Conservation (phyloP, 2,329 filamentous ascomycete genomes). For the Fusarium equiseti region DNA sequence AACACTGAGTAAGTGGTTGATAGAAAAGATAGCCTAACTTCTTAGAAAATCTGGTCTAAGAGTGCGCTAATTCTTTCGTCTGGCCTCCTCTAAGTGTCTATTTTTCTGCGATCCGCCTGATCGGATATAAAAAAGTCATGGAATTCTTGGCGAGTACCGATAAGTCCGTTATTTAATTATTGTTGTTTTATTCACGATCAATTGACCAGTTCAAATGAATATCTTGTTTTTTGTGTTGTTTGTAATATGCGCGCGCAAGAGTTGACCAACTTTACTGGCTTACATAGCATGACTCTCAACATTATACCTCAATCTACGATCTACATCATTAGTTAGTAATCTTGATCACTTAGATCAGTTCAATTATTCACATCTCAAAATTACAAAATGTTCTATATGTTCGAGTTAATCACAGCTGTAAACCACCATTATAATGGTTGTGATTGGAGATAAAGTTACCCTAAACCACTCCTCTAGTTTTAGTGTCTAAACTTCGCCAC, state of each 20-base stretch:
- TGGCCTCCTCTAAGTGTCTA: too few species aligned
- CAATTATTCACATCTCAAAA: neutral
- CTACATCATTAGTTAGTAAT: too few species aligned
- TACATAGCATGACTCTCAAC: too few species aligned
- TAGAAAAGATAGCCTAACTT: too few species aligned
- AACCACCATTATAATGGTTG: neutral
- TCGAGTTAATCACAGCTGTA: too few species aligned
- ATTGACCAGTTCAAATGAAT: neutral
- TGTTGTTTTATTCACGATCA: neutral
- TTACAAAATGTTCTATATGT: too few species aligned
- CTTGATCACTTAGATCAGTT: neutral
- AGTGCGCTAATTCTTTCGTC: too few species aligned
- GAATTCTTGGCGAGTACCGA: constrained; percentile 1
- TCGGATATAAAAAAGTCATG: neutral
- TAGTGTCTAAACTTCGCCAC: neutral
- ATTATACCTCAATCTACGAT: neutral
- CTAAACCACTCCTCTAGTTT: neutral
- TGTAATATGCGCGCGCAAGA: neutral
- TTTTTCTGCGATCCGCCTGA: too few species aligned
- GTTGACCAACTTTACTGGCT: neutral
- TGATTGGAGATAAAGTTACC: neutral
- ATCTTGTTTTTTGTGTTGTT: neutral
- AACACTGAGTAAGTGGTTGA: too few species aligned
- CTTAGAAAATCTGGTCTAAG: too few species aligned
- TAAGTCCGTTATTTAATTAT: neutral